Evolutionary conservation across 768 basidiomycete species (phyloP).

Genomic region (Russula olivacea): DNA sequence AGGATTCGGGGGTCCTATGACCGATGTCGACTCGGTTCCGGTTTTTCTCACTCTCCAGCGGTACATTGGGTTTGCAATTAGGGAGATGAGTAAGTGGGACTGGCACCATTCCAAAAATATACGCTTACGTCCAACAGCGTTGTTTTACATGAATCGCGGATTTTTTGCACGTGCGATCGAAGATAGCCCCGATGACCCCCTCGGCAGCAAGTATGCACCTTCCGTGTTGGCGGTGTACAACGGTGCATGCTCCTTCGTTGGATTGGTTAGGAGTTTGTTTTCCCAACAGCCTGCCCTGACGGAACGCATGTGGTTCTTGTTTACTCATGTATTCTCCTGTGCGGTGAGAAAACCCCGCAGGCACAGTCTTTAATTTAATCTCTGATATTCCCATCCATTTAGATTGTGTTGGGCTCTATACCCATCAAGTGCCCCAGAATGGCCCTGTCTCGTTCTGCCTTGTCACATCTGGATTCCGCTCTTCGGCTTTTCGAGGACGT

Average conservation of each 20-base stretch:
- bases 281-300: conserved; percentile 61
- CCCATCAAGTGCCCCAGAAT: conserved; percentile 55
- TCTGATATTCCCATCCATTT: background rate
- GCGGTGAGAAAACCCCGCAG: conserved; percentile 39
- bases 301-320: conserved; percentile 67
- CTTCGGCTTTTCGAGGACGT: conserved; percentile 52
- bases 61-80: conserved; percentile 59
- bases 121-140: conserved; percentile 34
- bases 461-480: conserved; percentile 63
- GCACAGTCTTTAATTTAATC: background rate
- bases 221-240: conserved; percentile 65
- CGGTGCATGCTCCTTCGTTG: conserved; percentile 65
- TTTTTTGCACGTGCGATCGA: conserved; percentile 68
- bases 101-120: background rate
- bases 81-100: conserved; percentile 52
- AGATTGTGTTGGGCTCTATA: conserved; percentile 69
- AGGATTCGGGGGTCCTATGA: conserved; percentile 48
- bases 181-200: conserved; percentile 55
- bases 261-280: conserved; percentile 55
- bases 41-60: conserved; percentile 62
- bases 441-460: conserved; percentile 58
- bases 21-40: conserved; percentile 40
- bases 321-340: conserved; percentile 69
- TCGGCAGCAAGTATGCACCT: conserved; percentile 62
- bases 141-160: conserved; percentile 71